Percentiles rank a stretch among this genome's conserved stretches.
These are phyloP conservation scores for Plasmodium malariae DNA, from an alignment of 169 alveolate genomes.

Conservation along the genomic window DNA sequence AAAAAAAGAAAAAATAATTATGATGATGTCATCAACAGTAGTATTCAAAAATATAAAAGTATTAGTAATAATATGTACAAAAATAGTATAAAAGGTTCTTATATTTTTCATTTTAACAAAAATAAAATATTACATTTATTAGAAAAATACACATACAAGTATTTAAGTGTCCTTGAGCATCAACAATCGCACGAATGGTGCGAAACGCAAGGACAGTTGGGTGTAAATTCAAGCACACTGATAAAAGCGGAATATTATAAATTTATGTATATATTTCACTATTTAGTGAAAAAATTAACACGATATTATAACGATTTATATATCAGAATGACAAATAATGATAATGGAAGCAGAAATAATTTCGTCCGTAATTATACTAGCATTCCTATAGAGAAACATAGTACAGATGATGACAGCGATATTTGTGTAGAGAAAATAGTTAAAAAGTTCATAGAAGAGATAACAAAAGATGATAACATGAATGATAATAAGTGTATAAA, in stretches of 20 bases:
- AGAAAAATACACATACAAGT: constrained; percentile 37
- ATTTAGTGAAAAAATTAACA: constrained; percentile 4
- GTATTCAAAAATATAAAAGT: constrained; percentile 14
- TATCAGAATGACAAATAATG: neutral
- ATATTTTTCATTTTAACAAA: constrained; percentile 10
- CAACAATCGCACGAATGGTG: neutral
- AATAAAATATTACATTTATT: constrained; percentile 31
- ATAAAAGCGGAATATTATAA: constrained; percentile 50
- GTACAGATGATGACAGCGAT: neutral
- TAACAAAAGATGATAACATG: neutral
- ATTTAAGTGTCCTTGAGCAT: constrained; percentile 3
- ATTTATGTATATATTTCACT: constrained; percentile 7
- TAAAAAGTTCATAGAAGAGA: neutral
- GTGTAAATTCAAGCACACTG: neutral
- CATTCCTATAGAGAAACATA: neutral
- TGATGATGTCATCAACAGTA: constrained; percentile 4
- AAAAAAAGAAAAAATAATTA: constrained; percentile 2
- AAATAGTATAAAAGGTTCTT: neutral
- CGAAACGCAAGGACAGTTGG: neutral
- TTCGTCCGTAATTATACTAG: neutral
- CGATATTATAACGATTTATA: neutral
- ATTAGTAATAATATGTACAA: neutral
- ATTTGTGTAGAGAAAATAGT: neutral
- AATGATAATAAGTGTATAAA: constrained; percentile 5
- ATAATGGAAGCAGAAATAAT: neutral